phyloP scores from a whole-genome alignment of 2,329 filamentous ascomycete species.

The Cladosporium sp. region DNA sequence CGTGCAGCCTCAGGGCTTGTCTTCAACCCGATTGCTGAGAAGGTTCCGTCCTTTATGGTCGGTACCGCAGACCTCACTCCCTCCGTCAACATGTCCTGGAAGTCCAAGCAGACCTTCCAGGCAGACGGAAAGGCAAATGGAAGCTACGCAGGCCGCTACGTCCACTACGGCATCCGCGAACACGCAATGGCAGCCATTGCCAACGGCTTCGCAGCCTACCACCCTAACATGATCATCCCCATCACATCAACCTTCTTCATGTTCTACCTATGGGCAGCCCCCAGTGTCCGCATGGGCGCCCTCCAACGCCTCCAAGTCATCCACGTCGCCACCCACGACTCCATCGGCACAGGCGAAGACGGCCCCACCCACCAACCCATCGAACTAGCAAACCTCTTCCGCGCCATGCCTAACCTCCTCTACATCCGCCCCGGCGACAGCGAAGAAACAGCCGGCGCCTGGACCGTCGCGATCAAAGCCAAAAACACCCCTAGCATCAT shows the following conservation, averaged over 20 bases:
- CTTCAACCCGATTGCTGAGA: slow-evolving; percentile 39
- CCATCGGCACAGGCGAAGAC: slow-evolving; percentile 40
- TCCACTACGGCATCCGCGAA: slow-evolving; percentile 62
- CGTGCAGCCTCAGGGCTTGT: slow-evolving; percentile 52
- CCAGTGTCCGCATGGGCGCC: slow-evolving; percentile 41
- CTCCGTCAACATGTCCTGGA: slow-evolving; percentile 42
- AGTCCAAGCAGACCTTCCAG: slow-evolving; percentile 53
- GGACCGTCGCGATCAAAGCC: slow-evolving; percentile 42
- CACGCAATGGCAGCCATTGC: slow-evolving; percentile 61
- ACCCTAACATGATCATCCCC: slow-evolving; percentile 39
- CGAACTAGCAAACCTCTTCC: slow-evolving; percentile 39
- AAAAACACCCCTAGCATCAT: slow-evolving; percentile 46
- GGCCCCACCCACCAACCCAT: slow-evolving; percentile 42
- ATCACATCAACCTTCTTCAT: slow-evolving; percentile 40
- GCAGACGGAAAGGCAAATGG: slow-evolving; percentile 55
- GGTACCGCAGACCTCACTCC: slow-evolving; percentile 41
- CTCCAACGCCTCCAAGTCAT: slow-evolving; percentile 40
- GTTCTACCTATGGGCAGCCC: slow-evolving; percentile 43
- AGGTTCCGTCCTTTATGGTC: slow-evolving; percentile 38
- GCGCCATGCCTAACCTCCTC: slow-evolving; percentile 41
- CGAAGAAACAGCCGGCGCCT: slow-evolving; percentile 45
- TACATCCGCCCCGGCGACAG: slow-evolving; percentile 41
- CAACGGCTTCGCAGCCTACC: slow-evolving; percentile 41
- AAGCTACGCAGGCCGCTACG: slow-evolving; percentile 50
- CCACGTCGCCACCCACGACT: slow-evolving; percentile 43